Conservation (phyloP, 495 filamentous ascomycete genomes). For the Choiromyces venosus region DNA sequence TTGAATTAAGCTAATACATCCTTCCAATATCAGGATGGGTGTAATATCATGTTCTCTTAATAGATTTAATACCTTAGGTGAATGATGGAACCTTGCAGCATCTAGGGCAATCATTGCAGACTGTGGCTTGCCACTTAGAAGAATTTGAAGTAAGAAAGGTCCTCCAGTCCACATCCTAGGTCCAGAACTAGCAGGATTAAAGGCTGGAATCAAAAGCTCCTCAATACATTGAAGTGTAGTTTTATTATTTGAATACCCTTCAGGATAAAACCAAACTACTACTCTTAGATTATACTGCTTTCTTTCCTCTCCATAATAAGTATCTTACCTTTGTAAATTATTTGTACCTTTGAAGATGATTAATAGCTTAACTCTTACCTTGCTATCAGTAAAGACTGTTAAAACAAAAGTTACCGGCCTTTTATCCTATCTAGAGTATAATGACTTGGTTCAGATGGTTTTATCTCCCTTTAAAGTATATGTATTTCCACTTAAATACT, state of each 20-base stretch:
- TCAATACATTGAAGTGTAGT: background rate
- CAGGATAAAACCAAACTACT: background rate
- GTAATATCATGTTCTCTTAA: background rate
- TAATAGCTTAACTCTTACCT: background rate
- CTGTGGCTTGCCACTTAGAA: background rate
- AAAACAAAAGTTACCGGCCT: background rate
- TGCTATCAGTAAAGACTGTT: conserved; percentile 1
- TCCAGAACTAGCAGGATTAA: background rate
- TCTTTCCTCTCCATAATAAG: background rate
- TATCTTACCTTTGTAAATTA: background rate
- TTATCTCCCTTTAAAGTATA: background rate
- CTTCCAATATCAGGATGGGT: too few relatives aligned
- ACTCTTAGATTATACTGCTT: background rate
- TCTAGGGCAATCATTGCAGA: background rate
- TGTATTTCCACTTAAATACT: conserved; percentile 4
- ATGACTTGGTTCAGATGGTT: background rate
- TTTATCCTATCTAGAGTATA: conserved; percentile 10
- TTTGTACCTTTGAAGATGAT: background rate
- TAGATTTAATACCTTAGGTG: background rate
- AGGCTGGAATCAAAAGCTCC: background rate
- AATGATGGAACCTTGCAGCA: conserved; percentile 7
- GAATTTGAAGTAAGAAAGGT: background rate
- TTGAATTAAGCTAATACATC: too few relatives aligned
- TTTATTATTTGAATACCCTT: background rate
- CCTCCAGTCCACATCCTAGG: background rate